phyloP scores from a whole-genome alignment of 352 stramenopile species.

The Phytophthora citrophthora region DNA sequence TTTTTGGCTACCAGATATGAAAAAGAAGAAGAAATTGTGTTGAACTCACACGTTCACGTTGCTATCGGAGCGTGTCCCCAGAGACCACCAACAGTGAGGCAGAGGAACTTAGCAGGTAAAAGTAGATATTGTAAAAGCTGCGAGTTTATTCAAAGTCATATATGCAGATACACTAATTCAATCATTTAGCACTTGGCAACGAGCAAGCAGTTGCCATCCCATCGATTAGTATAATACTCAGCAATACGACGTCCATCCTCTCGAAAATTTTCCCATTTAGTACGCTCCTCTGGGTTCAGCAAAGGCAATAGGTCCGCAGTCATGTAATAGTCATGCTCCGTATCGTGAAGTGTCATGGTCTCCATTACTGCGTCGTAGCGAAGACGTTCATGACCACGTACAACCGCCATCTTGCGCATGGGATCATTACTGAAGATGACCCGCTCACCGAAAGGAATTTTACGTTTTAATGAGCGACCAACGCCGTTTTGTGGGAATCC shows the following conservation, averaged over 20 bases:
- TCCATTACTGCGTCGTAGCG: slow-evolving; percentile 41
- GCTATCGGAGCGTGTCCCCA: too few relatives aligned
- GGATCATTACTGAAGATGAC: slow-evolving; percentile 7
- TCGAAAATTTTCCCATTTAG: slow-evolving; percentile 10
- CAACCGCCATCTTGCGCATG: neutral
- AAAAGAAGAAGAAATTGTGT: too few relatives aligned
- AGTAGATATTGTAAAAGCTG: too few relatives aligned
- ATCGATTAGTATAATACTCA: slow-evolving; percentile 51
- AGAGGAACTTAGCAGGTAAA: too few relatives aligned
- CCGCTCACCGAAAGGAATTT: slow-evolving; percentile 3
- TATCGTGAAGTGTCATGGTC: slow-evolving; percentile 38
- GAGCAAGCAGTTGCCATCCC: slow-evolving; percentile 39
- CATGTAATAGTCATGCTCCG: slow-evolving; percentile 34
- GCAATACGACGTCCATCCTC: slow-evolving; percentile 35
- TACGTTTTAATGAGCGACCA: slow-evolving; percentile 11
- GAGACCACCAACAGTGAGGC: too few relatives aligned
- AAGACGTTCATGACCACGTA: slow-evolving; percentile 34
- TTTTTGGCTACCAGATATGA: too few relatives aligned
- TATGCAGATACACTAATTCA: too few relatives aligned
- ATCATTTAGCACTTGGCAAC: too few relatives aligned
- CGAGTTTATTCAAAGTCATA: too few relatives aligned
- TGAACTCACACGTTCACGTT: too few relatives aligned
- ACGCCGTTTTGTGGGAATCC: slow-evolving; percentile 6
- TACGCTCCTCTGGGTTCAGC: slow-evolving; percentile 13
- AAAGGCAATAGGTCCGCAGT: slow-evolving; percentile 36